Base-by-base conservation (phyloP, 1,284 basidiomycete species). In the Veloboletus limbatus region DNA sequence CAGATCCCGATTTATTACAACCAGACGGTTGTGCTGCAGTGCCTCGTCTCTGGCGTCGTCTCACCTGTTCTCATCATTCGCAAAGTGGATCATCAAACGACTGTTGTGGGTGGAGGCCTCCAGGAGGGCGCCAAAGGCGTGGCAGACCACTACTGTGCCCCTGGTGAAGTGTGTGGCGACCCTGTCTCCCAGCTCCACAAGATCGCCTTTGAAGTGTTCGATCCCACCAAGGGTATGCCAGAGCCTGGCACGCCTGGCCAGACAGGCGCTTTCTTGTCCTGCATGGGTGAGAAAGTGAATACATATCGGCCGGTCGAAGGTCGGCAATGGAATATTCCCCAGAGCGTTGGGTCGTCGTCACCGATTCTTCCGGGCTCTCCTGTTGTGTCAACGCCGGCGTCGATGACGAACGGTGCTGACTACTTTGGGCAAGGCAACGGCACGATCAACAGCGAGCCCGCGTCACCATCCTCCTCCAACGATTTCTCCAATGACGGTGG, bases 161-260 rank as follows among this genome's bases (percentile, higher is more conserved):
- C 82, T 6, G 89, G 92, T 24, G 95, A 97, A 68, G 83, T 90
- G 2, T 88, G 90, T 49, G 93, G 94, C 4, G 93, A 97, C 61
- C 88, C 93, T 5, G 92, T 97, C 18, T 94, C 92, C 16, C 96
- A 98, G 63, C 75, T 97, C 43, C 94, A 97, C 73, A 97, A 94
- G 73, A 85, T 95, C 52, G 92, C 91, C 0, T 91, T 95, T 55
- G 92, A 95, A 69, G 83, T 94, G 8, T 93, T 84, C 60, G 85
- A 88, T 57, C 73, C 77, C 17, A 74, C 70, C 56, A 87, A 85
- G 63, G 76, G 74, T 36, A 72, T 79, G 58, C 81, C 85, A 4
- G 85, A 88, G 48, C 78, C 78, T 5, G 85, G 85, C 17, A 82
- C 82, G 1, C 84, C 85, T 2, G 88, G 88, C 20, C 61, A 73